phyloP scores from a whole-genome alignment of 2,329 filamentous ascomycete species.

The Paramyrothecium roridum region DNA sequence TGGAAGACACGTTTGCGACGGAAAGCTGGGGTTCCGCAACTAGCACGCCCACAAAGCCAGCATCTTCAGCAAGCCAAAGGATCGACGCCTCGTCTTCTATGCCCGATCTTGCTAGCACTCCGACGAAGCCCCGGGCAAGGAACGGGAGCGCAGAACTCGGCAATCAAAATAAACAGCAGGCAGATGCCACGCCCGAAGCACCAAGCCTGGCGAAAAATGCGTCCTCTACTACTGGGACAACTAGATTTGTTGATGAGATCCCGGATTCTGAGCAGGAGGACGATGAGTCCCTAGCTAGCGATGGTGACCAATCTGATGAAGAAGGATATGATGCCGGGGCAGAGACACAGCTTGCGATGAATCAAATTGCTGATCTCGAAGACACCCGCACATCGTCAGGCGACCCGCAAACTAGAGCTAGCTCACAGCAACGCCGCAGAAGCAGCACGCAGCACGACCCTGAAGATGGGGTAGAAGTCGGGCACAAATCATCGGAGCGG shows the following conservation, averaged over 20 bases:
- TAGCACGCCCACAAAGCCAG: constrained; percentile 14
- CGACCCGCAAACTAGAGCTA: background rate
- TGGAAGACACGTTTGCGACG: constrained; percentile 43
- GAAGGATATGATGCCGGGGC: constrained; percentile 21
- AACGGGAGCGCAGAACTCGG: constrained; percentile 16
- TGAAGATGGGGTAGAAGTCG: background rate
- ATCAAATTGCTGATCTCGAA: constrained; percentile 24
- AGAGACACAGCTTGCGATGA: constrained; percentile 31
- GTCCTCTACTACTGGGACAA: constrained; percentile 13
- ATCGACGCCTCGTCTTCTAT: background rate
- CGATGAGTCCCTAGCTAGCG: constrained; percentile 7
- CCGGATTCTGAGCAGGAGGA: constrained; percentile 48
- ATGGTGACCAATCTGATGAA: constrained; percentile 11
- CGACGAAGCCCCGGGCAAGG: constrained; percentile 14
- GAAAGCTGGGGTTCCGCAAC: constrained; percentile 24
- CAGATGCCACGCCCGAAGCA: constrained; percentile 13
- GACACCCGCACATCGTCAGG: constrained; percentile 2
- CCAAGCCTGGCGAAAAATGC: constrained; percentile 10
- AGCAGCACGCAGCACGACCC: constrained; percentile 10
- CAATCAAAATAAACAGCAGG: constrained; percentile 2
- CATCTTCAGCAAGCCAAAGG: background rate
- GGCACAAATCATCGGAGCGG: constrained; percentile 8
- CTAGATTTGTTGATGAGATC: constrained; percentile 32
- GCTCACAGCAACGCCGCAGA: background rate
- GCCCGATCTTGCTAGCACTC: constrained; percentile 7